Conservation (phyloP, 306 rosid species). For the Quercus alba region DNA sequence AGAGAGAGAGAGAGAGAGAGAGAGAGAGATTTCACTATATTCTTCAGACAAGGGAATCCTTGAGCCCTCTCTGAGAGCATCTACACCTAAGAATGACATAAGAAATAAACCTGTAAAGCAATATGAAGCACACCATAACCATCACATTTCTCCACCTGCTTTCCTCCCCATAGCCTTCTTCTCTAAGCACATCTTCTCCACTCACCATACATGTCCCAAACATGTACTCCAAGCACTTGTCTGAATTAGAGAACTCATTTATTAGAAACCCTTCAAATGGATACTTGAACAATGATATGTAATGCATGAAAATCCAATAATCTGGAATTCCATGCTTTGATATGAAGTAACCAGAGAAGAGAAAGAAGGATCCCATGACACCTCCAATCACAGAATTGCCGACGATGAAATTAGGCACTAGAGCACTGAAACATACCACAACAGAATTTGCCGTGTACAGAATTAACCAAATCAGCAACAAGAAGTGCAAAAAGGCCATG, state of each 20-base stretch:
- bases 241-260: constrained; percentile 85
- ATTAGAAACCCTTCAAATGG: constrained; percentile 94
- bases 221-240: constrained; percentile 70
- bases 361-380: constrained; percentile 89
- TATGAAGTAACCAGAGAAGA: constrained; percentile 95
- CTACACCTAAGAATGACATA: constrained; percentile 79
- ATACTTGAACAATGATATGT: constrained; percentile 81
- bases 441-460: constrained; percentile 90
- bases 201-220: constrained; percentile 66
- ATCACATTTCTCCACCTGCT: constrained; percentile 76
- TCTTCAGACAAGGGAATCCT: constrained; percentile 31
- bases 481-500: constrained; percentile 66
- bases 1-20: neutral
- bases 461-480: constrained; percentile 78
- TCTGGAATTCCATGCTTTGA: constrained; percentile 65
- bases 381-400: constrained; percentile 89
- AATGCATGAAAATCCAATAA: constrained; percentile 94
- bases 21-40: constrained; percentile 1
- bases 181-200: constrained; percentile 67
- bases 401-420: constrained; percentile 87
- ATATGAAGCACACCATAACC: constrained; percentile 74
- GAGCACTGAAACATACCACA: constrained; percentile 91
- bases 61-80: constrained; percentile 58
- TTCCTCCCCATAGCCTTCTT: constrained; percentile 80
- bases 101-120: constrained; percentile 88